Evolutionary conservation across 495 filamentous ascomycete species (phyloP).

Genomic region (Usnea hakonensis): DNA sequence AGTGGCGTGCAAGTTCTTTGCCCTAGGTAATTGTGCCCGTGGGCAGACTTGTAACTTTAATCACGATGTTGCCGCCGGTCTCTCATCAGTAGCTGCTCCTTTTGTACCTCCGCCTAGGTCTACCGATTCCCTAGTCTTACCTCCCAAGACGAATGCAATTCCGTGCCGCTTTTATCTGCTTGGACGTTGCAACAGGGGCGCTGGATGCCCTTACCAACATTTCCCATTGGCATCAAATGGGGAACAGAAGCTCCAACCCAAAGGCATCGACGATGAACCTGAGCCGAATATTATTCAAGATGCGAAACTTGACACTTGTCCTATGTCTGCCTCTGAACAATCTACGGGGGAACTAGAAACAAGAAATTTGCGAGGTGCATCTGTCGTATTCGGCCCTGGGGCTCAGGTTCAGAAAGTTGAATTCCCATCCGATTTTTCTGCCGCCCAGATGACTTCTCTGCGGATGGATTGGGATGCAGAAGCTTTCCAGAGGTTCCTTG

Average conservation of each 20-base stretch:
- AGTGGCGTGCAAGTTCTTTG: slow-evolving; percentile 11
- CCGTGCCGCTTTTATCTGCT: slow-evolving; percentile 6
- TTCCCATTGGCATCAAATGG: neutral
- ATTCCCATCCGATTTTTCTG: slow-evolving; percentile 10
- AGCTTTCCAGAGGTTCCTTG: neutral
- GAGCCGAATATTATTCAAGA: neutral
- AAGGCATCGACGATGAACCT: neutral
- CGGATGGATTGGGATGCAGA: neutral
- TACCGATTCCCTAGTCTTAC: neutral
- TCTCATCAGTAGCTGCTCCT: neutral
- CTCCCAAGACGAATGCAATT: neutral
- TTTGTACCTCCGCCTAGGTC: neutral
- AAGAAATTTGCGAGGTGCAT: slow-evolving; percentile 11
- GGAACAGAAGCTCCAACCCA: neutral
- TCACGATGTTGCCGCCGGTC: slow-evolving; percentile 2
- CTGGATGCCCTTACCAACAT: slow-evolving; percentile 2
- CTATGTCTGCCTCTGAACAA: neutral
- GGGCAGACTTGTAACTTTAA: slow-evolving; percentile 1
- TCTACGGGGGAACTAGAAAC: neutral
- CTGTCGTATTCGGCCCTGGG: slow-evolving; percentile 16
- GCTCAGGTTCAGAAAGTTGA: slow-evolving; percentile 8
- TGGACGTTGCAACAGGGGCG: slow-evolving; percentile 9
- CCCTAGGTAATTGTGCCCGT: slow-evolving; percentile 4
- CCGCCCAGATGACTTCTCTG: slow-evolving; percentile 1
- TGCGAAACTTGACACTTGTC: neutral